phyloP scores from a whole-genome alignment of 2,329 filamentous ascomycete species.

The Hypocreales sp. region DNA sequence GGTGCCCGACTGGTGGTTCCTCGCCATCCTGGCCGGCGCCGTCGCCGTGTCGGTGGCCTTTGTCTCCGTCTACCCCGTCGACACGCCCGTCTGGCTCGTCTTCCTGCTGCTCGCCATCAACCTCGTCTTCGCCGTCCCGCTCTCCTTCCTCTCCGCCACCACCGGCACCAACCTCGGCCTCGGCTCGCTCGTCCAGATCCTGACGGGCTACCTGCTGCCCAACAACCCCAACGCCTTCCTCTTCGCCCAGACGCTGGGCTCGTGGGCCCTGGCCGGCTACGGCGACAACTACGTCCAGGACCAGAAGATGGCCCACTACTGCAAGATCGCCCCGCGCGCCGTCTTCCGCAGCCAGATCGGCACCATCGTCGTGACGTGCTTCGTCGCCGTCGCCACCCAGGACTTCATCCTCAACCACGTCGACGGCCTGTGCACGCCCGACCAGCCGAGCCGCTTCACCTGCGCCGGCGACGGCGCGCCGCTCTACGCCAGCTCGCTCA shows the following conservation, averaged over 20 bases:
- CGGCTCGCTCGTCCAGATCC: slow-evolving; percentile 24
- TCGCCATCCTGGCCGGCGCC: slow-evolving; percentile 19
- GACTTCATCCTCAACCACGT: slow-evolving; percentile 24
- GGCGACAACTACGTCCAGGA: slow-evolving; percentile 27
- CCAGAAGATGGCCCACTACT: slow-evolving; percentile 34
- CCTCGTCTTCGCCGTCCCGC: slow-evolving; percentile 24
- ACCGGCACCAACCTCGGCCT: slow-evolving; percentile 27
- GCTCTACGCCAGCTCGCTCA: slow-evolving; percentile 17
- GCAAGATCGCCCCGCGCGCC: slow-evolving; percentile 31
- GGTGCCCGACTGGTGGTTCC: slow-evolving; percentile 31
- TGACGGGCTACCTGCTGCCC: slow-evolving; percentile 14
- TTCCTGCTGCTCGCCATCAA: slow-evolving; percentile 23
- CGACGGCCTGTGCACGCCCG: slow-evolving; percentile 12
- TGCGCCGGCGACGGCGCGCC: slow-evolving; percentile 33
- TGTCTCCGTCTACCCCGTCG: slow-evolving; percentile 12
- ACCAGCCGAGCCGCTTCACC: slow-evolving; percentile 25
- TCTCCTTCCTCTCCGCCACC: slow-evolving; percentile 26
- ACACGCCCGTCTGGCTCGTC: slow-evolving; percentile 21
- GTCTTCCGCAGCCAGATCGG: slow-evolving; percentile 30
- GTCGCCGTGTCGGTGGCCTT: slow-evolving; percentile 15
- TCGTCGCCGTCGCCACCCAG: slow-evolving; percentile 27
- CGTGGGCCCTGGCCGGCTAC: slow-evolving; percentile 15
- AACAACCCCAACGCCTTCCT: slow-evolving; percentile 11
- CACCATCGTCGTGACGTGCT: slow-evolving; percentile 28
- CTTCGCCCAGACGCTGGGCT: slow-evolving; percentile 10